Percentiles rank a stretch among this genome's conserved stretches.
These are phyloP conservation scores for Bipolaris victoriae DNA, from an alignment of 2,329 filamentous ascomycete species.

Conservation along the genomic window DNA sequence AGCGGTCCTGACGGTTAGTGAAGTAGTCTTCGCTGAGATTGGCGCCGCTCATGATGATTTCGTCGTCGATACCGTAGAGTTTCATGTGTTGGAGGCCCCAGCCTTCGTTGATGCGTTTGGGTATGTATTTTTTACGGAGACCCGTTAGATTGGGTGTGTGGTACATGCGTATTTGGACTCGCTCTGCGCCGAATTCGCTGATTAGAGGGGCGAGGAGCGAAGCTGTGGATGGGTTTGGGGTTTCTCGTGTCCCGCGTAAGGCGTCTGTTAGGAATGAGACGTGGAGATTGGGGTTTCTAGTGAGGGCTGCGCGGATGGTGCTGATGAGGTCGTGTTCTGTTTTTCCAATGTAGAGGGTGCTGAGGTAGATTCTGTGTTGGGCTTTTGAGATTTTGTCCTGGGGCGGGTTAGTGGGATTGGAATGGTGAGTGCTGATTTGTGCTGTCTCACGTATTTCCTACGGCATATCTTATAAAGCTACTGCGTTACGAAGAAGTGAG, in stretches of 20 bases:
- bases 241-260: slow-evolving; percentile 87
- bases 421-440: background rate
- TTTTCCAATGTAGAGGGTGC: slow-evolving; percentile 96
- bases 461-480: too few relatives aligned
- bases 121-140: slow-evolving; percentile 79
- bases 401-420: slow-evolving; percentile 15
- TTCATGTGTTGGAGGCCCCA: slow-evolving; percentile 99
- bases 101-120: slow-evolving; percentile 92
- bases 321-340: slow-evolving; percentile 87
- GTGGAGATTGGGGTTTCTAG: slow-evolving; percentile 74
- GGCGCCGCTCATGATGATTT: slow-evolving; percentile 87
- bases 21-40: slow-evolving; percentile 96
- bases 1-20: slow-evolving; percentile 91
- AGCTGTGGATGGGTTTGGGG: slow-evolving; percentile 82
- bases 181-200: slow-evolving; percentile 77
- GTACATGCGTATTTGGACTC: slow-evolving; percentile 95
- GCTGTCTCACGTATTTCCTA: slow-evolving; percentile 1
- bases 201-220: slow-evolving; percentile 87
- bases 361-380: slow-evolving; percentile 81
- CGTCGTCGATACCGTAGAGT: slow-evolving; percentile 92
- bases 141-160: slow-evolving; percentile 96
- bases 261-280: slow-evolving; percentile 92
- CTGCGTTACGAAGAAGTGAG: too few relatives aligned
- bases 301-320: slow-evolving; percentile 76
- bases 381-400: slow-evolving; percentile 77